A percentile compares a stretch with the other conserved stretches of the same genome.
Evolutionary conservation across 495 filamentous ascomycete species (phyloP).

Genomic region (Penicillium goetzii): DNA sequence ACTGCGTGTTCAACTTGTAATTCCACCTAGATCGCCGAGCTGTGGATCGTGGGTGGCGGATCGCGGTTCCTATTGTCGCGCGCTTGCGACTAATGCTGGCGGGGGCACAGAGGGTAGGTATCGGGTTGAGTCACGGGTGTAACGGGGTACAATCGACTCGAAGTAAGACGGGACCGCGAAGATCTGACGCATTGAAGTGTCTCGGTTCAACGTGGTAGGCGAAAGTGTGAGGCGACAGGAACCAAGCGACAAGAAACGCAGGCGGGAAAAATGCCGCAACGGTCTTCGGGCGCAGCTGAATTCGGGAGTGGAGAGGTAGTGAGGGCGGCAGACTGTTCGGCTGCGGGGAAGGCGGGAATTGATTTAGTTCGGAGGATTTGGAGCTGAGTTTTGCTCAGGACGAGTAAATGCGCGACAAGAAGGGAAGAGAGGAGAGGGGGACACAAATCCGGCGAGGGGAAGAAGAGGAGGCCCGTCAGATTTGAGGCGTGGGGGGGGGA

Average conservation of each 20-base stretch:
- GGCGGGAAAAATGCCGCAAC: conserved; percentile 33
- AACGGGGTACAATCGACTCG: conserved; percentile 35
- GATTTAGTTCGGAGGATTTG: conserved; percentile 11
- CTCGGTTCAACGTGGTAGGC: conserved; percentile 6
- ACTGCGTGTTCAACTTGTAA: background rate
- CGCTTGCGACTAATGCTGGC: conserved; percentile 31
- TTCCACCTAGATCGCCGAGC: conserved; percentile 8
- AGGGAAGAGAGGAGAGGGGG: conserved; percentile 12
- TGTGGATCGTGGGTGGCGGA: conserved; percentile 4
- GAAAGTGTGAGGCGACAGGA: conserved; percentile 22
- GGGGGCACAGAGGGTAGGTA: conserved; percentile 24
- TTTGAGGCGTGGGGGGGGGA: conserved; percentile 4
- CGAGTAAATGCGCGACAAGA: background rate
- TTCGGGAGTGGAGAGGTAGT: conserved; percentile 30
- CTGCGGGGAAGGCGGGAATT: conserved; percentile 34
- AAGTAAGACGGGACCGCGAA: conserved; percentile 16
- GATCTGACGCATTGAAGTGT: conserved; percentile 35
- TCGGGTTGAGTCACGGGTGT: conserved; percentile 30
- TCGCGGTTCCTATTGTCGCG: conserved; percentile 28
- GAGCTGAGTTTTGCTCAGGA: background rate
- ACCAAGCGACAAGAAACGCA: conserved; percentile 4
- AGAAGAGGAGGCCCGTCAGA: background rate
- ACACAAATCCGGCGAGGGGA: background rate
- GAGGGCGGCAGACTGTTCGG: conserved; percentile 21
- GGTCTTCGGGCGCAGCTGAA: conserved; percentile 28